A percentile compares a stretch with the other conserved stretches of the same genome.
These are phyloP conservation scores for Ophidiomyces ophidiicola DNA, from an alignment of 2,329 filamentous ascomycete species.

Conservation along the genomic window DNA sequence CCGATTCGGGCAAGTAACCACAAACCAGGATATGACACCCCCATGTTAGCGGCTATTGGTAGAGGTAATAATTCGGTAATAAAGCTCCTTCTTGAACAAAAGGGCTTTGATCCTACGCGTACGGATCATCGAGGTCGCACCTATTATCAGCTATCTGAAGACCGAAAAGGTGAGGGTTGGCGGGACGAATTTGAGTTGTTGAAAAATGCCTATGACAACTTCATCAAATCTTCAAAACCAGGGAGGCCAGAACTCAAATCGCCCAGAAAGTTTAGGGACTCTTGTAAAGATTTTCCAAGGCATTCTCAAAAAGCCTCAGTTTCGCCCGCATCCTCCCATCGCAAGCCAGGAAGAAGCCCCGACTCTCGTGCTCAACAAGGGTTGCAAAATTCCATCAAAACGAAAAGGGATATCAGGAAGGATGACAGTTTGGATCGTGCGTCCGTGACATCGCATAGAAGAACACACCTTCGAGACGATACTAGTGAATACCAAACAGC, in stretches of 20 bases:
- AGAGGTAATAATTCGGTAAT: constrained; percentile 77
- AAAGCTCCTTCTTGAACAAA: constrained; percentile 62
- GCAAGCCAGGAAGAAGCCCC: constrained; percentile 25
- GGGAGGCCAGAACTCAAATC: constrained; percentile 28
- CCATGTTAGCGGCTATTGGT: constrained; percentile 88
- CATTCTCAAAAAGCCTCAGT: constrained; percentile 26
- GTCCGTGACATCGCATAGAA: constrained; percentile 20
- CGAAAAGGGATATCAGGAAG: constrained; percentile 18
- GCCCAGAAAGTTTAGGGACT: constrained; percentile 30
- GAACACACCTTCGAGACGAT: constrained; percentile 19
- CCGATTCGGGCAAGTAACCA: constrained; percentile 43
- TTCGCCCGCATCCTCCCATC: constrained; percentile 27
- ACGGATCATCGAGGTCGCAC: constrained; percentile 59
- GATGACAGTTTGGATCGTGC: constrained; percentile 18
- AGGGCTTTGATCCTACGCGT: constrained; percentile 70
- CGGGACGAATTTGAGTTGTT: constrained; percentile 74
- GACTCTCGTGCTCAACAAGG: constrained; percentile 21
- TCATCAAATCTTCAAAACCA: constrained; percentile 20
- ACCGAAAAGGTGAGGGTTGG: constrained; percentile 76
- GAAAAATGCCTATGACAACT: constrained; percentile 47
- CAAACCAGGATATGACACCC: constrained; percentile 65
- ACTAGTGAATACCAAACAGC: constrained; percentile 18
- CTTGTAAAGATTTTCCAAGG: constrained; percentile 30
- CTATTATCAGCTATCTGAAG: constrained; percentile 77
- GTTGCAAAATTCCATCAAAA: constrained; percentile 13